Evolutionary conservation across 2,329 filamentous ascomycete genomes (phyloP), one percentile per base, ranked within the genome.

Genomic region (Xylaria polymorpha): DNA sequence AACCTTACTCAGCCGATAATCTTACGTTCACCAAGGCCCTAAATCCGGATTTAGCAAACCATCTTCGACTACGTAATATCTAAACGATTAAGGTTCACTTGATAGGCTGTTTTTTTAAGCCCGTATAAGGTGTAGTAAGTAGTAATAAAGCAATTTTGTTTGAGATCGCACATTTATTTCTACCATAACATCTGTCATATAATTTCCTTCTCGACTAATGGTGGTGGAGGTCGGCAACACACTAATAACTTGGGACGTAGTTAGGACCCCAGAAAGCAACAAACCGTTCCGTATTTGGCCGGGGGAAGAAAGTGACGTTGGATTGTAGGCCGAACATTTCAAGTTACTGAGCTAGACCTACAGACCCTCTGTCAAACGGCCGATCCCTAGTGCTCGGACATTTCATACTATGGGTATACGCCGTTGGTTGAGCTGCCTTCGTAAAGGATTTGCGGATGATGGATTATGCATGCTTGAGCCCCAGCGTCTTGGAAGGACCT

Each of bases 401-500:
- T 59, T 39, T 25, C 55, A 39, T 29, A 14, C 20, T 51, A 9
- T n/a, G 12, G 2, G 39, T n/a, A 50, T 53, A 29, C 1, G 4
- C n/a, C 37, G 10, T 46, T 66, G n/a, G 64, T 29, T 61, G 39
- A 57, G 39, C 39, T 41, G 4, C 6, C 25, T 61, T 44, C 32
- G n/a, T 15, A 51, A 51, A 63, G 59, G 64, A 63, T 63, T 51
- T 18, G 43, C 25, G 43, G 37, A 63, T 43, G 59, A 44, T 64
- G 60, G 46, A 67, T 67, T 59, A 29, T 64, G 60, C 53, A 64
- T 59, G 46, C 65, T 32, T 59, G 15, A 55, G 60, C 44, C 60
- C 53, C 60, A 55, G 60, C 60, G 57, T 58, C 39, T 67, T 53
- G 9, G 15, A n/a, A 57, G 59, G 51, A 44, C 37, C 53, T 43